Base-by-base conservation (phyloP, 179 eudicot species). In the Beta lomatogona region DNA sequence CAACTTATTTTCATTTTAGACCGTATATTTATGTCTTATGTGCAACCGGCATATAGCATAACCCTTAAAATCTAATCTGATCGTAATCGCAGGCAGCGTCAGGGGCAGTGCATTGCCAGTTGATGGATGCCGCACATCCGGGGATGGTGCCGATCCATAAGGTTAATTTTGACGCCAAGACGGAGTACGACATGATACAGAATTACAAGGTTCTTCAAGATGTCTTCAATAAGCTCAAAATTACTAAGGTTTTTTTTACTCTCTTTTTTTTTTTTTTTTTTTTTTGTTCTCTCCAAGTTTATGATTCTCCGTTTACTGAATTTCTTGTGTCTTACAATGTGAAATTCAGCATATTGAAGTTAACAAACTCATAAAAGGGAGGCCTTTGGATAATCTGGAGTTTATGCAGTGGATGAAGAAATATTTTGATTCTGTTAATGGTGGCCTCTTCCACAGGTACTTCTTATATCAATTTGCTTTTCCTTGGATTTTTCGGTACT, bases 131-230 rank as follows among this genome's bases (percentile, higher is more conserved):
- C 8, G 96, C 85, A 46, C 97, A 95, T 79, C 98, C 97, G 2
- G 98, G 94, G 45, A 86, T 85, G 22, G 99, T 95, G 65, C 99
- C 95, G 61, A 94, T 95, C 94, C 99, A 94, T 85, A 95, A 92
- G 87, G 99, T 95, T 70, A 95, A 94, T 82, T 92, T 95, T 46
- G 97, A 95, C 9, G 99, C 99, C 2, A 95, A 91, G 88, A 90
- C 70, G 44, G 98, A 95, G 87, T 95, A 95, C 61, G 98, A 94
- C 59, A 94, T 94, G 98, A 95, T 95, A 52, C 93, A 94, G 82
- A 95, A 95, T 63, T 95, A 95, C 76, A 95, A 95, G 77, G 94
- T 94, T 70, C 99, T 94, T 80, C 97, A 93, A 73, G 98, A 95
- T 61, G 93, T 93, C 60, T 95, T 95, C 87, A 95, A 86, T 85